These are phyloP conservation scores for Arthrobotrys conoides DNA, from an alignment of 2,329 filamentous ascomycete species.

Conservation along the genomic window DNA sequence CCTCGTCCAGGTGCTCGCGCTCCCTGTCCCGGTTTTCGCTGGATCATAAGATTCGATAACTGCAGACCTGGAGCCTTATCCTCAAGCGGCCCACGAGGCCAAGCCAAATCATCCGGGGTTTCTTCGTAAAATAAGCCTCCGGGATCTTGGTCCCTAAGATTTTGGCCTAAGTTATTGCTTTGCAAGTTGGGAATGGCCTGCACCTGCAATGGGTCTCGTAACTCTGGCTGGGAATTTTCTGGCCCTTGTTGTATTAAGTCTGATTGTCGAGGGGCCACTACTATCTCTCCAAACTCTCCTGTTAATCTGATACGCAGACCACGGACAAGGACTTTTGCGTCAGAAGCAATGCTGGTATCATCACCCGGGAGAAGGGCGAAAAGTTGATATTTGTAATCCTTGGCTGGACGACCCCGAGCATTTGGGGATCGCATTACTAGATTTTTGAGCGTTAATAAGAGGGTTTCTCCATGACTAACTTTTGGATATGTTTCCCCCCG, in stretches of 20 bases:
- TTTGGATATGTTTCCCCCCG: too few relatives aligned
- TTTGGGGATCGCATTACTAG: constrained; percentile 1
- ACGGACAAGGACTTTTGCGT: not conserved
- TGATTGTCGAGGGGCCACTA: not conserved
- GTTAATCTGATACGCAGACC: not conserved
- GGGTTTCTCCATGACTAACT: too few relatives aligned
- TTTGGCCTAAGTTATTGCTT: not conserved
- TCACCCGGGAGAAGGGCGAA: not conserved
- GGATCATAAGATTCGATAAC: not conserved
- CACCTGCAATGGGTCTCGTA: not conserved
- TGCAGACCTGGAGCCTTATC: too few relatives aligned
- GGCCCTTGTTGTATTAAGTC: not conserved
- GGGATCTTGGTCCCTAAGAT: not conserved
- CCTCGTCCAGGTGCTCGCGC: not conserved
- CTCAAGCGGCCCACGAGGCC: not conserved
- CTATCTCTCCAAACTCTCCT: not conserved
- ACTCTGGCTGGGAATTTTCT: not conserved
- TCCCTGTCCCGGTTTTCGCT: not conserved
- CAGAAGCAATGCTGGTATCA: not conserved
- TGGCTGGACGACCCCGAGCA: not conserved
- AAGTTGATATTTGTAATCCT: constrained; percentile 2
- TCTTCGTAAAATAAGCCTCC: not conserved
- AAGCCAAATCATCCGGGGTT: not conserved
- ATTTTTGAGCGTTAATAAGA: not conserved
- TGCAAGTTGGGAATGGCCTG: not conserved